Evolutionary conservation across 345 rosid species (phyloP).

Genomic region (Moricandia arvensis): DNA sequence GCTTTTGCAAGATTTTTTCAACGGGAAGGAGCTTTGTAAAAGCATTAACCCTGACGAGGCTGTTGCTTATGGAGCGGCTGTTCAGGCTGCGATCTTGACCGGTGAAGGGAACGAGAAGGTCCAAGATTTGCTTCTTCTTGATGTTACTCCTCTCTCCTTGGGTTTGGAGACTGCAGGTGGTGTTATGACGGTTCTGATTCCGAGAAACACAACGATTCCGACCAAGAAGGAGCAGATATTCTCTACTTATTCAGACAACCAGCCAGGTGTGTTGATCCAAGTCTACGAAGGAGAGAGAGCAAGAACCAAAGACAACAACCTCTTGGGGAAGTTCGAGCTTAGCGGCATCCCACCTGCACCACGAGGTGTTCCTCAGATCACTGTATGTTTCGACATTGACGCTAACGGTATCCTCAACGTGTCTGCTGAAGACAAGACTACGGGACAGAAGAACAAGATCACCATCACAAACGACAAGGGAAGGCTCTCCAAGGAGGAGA

Average conservation of each 20-base stretch:
- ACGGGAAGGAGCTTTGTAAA: slow-evolving; percentile 58
- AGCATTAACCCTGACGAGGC: slow-evolving; percentile 65
- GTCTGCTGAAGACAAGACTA: slow-evolving; percentile 64
- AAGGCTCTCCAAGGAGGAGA: slow-evolving; percentile 55
- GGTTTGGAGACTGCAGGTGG: slow-evolving; percentile 64
- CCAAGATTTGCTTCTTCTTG: slow-evolving; percentile 56
- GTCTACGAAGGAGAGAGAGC: slow-evolving; percentile 63
- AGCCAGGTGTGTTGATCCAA: slow-evolving; percentile 60
- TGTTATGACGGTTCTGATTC: slow-evolving; percentile 62
- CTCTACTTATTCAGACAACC: slow-evolving; percentile 63
- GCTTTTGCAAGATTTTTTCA: slow-evolving; percentile 52
- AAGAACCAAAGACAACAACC: slow-evolving; percentile 56
- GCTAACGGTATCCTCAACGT: slow-evolving; percentile 56
- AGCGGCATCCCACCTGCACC: slow-evolving; percentile 67
- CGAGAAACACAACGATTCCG: slow-evolving; percentile 59
- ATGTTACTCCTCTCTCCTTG: slow-evolving; percentile 53
- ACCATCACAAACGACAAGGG: slow-evolving; percentile 68
- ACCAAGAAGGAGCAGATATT: slow-evolving; percentile 60
- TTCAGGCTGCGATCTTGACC: slow-evolving; percentile 59
- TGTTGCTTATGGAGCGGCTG: slow-evolving; percentile 69
- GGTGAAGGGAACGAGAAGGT: slow-evolving; percentile 71
- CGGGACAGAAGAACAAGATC: slow-evolving; percentile 68
- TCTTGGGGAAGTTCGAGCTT: slow-evolving; percentile 62
- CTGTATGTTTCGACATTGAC: slow-evolving; percentile 27
- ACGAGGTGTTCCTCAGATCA: slow-evolving; percentile 49